Base-by-base conservation (phyloP, 202 grass and related monocot genomes). In the Panicum virgatum region DNA sequence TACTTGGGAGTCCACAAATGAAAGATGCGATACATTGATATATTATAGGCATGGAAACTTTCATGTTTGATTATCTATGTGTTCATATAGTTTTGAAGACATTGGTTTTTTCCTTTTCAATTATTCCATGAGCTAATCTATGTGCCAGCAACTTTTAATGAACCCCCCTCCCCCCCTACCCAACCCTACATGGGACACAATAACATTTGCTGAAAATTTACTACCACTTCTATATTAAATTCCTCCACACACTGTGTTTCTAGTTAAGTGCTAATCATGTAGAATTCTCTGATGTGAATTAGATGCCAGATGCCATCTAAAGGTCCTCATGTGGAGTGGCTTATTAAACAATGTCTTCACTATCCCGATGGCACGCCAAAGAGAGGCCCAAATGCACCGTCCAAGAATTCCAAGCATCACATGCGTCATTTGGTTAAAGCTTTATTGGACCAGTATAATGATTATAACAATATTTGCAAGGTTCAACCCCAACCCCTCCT, bases 361-460 rank as follows among this genome's bases (percentile, higher is more conserved):
- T 73, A 53, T 20, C 13, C 32, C 6, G 47, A 51, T 72, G 69
- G 69, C 30, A 30, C 46, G 19, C 46, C 46, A 32, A 51, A 72
- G 47, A 34, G 46, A 36, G 30, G 34, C 18, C 62, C 46, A 27
- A 52, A 18, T n/a, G 52, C 46, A 50, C 69, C 12, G 7, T 26
- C 11, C 5, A 61, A 16, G 26, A 51, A 9, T 72, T 19, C 27
- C 42, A 1, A 30, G 36, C 4, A 52, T 72, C 7, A 1, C 18
- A 1, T 37, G 46, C 29, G 9, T 18, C 50, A 53, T 11, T 7
- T 53, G 47, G 19, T 22, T 34, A 51, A 53, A 73, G 78, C 50
- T 69, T n/a, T 69, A 26, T 18, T 58, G 38, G 78, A 80, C 3
- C 64, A 80, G 64, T 69, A 69, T 15, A 80, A 58, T 69, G 64